A percentile compares a stretch with the other conserved stretches of the same genome.
Conservation (phyloP, 2,329 filamentous ascomycete species). For the Talaromyces verruculosus region DNA sequence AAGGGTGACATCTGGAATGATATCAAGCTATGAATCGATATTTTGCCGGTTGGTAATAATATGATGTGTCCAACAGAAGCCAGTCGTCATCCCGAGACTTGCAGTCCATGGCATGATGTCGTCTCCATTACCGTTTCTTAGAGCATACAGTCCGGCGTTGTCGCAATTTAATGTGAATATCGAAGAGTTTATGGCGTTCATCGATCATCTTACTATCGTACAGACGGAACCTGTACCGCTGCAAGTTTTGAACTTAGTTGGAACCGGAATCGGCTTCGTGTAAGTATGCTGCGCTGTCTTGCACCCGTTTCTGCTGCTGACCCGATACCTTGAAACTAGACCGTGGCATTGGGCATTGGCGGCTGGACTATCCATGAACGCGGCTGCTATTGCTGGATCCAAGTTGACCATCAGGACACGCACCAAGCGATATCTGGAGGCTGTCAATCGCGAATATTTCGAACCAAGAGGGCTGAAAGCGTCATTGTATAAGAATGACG, state of each 20-base stretch:
- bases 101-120: constrained; percentile 12
- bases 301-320: neutral
- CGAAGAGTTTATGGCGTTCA: constrained; percentile 8
- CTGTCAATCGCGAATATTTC: constrained; percentile 13
- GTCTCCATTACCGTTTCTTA: constrained; percentile 11
- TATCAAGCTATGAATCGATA: neutral
- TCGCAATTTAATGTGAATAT: neutral
- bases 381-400: constrained; percentile 8
- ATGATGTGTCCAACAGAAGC: neutral
- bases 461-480: constrained; percentile 12
- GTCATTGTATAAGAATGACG: constrained; percentile 4
- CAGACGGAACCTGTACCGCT: constrained; percentile 8
- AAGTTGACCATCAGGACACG: neutral
- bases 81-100: constrained; percentile 13
- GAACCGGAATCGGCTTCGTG: constrained; percentile 10
- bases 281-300: neutral
- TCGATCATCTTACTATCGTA: constrained; percentile 7
- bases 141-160: constrained; percentile 7
- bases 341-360: constrained; percentile 15
- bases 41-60: neutral
- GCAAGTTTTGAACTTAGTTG: constrained; percentile 6
- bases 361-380: constrained; percentile 9
- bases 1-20: neutral
- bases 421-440: neutral
- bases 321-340: neutral